Conservation (phyloP, 805 yeast species). For the Kuraishia capsulata region DNA sequence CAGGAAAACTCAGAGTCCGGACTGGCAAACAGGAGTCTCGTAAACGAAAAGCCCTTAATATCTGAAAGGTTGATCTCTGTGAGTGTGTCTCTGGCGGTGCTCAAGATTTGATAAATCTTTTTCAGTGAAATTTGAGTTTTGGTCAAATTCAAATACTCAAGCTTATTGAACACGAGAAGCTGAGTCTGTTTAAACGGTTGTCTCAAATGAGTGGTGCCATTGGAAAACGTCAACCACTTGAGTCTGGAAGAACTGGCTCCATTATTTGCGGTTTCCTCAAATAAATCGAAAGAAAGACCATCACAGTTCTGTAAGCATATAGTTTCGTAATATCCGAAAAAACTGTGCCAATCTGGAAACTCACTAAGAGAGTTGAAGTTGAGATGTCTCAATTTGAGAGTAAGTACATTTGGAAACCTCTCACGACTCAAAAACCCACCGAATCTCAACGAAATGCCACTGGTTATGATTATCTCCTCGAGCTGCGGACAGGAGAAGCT, state of each 20-base stretch:
- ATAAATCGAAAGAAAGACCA: not conserved
- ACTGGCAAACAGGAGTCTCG: not conserved
- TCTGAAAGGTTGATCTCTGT: not conserved
- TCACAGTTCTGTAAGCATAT: slow-evolving; percentile 5
- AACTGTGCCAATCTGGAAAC: slow-evolving; percentile 5
- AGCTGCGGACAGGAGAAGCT: not conserved
- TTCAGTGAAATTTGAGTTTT: not conserved
- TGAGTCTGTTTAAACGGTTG: not conserved
- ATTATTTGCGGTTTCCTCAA: not conserved
- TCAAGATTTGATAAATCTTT: not conserved
- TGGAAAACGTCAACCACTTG: not conserved
- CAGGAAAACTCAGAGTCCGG: not conserved
- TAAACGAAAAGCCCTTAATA: not conserved
- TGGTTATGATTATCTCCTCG: not conserved
- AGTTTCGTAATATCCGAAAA: slow-evolving; percentile 8
- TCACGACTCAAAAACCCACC: not conserved
- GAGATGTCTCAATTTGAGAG: not conserved
- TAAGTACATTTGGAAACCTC: not conserved
- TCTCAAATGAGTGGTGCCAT: not conserved
- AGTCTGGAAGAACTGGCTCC: not conserved
- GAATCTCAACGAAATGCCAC: not conserved
- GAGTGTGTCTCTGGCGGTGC: not conserved
- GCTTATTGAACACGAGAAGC: slow-evolving; percentile 1
- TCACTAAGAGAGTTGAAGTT: slow-evolving; percentile 6
- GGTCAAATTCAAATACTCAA: not conserved